A percentile compares a stretch with the other conserved stretches of the same genome.
Conservation (phyloP, 805 yeast genomes). For the Starmerella ratchasimensis region DNA sequence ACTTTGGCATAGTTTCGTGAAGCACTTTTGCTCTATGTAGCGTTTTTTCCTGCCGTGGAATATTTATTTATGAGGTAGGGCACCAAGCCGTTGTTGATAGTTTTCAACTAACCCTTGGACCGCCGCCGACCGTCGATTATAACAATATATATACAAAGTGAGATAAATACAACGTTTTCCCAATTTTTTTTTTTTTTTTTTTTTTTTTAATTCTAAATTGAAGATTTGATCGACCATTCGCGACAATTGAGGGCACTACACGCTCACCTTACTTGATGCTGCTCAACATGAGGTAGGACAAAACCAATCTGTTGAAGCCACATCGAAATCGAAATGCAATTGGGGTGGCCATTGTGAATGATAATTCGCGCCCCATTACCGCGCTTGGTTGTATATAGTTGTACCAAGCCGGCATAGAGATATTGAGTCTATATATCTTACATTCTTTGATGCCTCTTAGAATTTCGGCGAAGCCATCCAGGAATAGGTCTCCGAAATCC, state of each 20-base stretch:
- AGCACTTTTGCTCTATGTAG: too few species aligned
- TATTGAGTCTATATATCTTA: slow-evolving; percentile 89
- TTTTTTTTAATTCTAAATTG: too few species aligned
- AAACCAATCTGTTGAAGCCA: slow-evolving; percentile 87
- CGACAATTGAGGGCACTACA: slow-evolving; percentile 87
- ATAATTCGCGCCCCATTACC: slow-evolving; percentile 97
- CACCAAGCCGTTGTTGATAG: too few species aligned
- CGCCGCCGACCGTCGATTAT: too few species aligned
- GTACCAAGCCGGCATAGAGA: slow-evolving; percentile 83
- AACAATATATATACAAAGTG: too few species aligned
- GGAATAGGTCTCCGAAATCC: slow-evolving; percentile 86
- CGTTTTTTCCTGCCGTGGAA: too few species aligned
- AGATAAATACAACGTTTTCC: too few species aligned
- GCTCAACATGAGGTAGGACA: slow-evolving; percentile 70
- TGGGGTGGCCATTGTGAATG: slow-evolving; percentile 94
- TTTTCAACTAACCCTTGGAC: too few species aligned
- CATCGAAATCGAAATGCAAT: slow-evolving; percentile 77
- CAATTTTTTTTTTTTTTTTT: too few species aligned
- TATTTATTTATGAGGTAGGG: too few species aligned
- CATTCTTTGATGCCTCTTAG: slow-evolving; percentile 72
- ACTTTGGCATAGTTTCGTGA: slow-evolving; percentile 20
- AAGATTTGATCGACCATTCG: slow-evolving; percentile 8
- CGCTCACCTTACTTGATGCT: slow-evolving; percentile 74
- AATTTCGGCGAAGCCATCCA: slow-evolving; percentile 89
- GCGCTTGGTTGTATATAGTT: slow-evolving; percentile 88